Base-by-base conservation (phyloP, 2,329 filamentous ascomycete genomes). In the Monilinia polystroma region DNA sequence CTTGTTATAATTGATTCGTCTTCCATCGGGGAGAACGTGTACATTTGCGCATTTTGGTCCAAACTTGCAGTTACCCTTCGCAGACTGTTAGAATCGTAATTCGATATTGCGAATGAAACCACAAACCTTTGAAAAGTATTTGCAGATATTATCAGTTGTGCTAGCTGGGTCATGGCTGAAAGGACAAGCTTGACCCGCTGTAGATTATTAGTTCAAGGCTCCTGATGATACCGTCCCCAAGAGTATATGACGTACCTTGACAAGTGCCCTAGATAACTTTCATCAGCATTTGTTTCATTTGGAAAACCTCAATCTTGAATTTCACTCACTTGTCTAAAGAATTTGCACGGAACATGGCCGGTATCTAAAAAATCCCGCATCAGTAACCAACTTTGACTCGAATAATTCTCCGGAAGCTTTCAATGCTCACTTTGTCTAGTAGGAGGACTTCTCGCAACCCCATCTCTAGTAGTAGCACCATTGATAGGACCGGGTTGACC, bases 41-140 rank as follows among this genome's bases (percentile, higher is more conserved):
- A 96, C 92, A 76, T 98, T 92, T 76, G 94, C 94, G 83, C 95
- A 99, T 80, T 98, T 98, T 70, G 92, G 91, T 70, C 95, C 95
- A 78, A 98, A 99, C 79, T 98, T 98, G 87, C 95, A 99, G 80
- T 97, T 97, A 72, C 95, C 95, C 92, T 97, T 74, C 64, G 35
- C 66, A 63, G 60, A 74, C 70, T 73, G 76, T 72, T 64, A 74
- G 68, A 55, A 55, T n/a, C 18, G 23, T 23, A 32, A 26, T 20
- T n/a, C 35, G 53, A 51, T 32, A 32, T 32, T 32, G 20, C 4
- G 38, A 32, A n/a, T 43, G 12, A 8, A 18, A 29, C 10, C 55
- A 78, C 81, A 74, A 82, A 96, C 93, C 89, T 98, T 99, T 76
- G 93, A 91, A 78, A 98, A 99, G 81, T 98, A 99, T 81, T 98